Base-by-base conservation (phyloP, 148 eudicot species). In the Arctostaphylos glauca region DNA sequence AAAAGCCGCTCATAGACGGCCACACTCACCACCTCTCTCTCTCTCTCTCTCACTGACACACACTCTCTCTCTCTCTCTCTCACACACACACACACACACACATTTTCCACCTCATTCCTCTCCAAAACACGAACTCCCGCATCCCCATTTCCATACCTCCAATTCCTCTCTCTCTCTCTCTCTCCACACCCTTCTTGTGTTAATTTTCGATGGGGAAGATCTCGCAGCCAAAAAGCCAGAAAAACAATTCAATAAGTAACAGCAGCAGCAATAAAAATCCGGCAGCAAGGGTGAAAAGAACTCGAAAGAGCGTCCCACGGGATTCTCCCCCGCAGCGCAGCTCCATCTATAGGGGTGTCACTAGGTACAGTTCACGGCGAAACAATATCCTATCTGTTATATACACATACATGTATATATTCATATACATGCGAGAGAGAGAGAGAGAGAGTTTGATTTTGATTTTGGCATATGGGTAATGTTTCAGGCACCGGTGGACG, bases 401-500 rank as follows among this genome's bases (percentile, higher is more conserved):
- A 5, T 5, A 50, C 2, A 50, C 54, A 50, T 5, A 5, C 2
- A 50, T 50, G 2, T 50, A 50, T 50, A 5, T 9, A 9, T 9
- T 9, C 8, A 2, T 50, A 50, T 50, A 50, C 6, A 64, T 64
- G 8, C 5, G 31, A 67, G 15, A 56, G 19, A 58, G 21, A 58
- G 21, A 19, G 31, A 60, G 3, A 60, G 19, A n/a, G 21, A 59
- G 64, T 73, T 44, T 2, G 23, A 0, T 25, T n/a, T 72, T 16
- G 43, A 38, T 68, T 46, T 46, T 73, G 23, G 7, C 19, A n/a
- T 19, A 14, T 46, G 78, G 38, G 13, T 62, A 68, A 44, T 6
- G 10, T 52, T 67, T 9, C 79, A 95, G 98, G 88, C 98, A 95
- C 86, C 86, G 98, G 52, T 95, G 96, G 98, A 95, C 98, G 2